These are phyloP conservation scores for Euphrasia arctica DNA, from an alignment of 305 asterid species.

Conservation along the genomic window DNA sequence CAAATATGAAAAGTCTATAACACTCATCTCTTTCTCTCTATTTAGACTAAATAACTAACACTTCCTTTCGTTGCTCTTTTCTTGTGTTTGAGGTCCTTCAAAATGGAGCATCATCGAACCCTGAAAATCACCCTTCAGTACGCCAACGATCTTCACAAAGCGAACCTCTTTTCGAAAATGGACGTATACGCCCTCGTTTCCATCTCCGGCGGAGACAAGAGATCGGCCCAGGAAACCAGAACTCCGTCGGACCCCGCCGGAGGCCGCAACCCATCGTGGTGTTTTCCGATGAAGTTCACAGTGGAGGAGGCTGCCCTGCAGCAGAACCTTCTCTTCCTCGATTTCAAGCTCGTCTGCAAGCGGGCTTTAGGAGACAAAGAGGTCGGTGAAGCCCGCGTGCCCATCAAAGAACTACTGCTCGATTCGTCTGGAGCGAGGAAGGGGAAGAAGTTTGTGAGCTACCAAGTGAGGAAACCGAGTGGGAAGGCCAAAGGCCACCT, in stretches of 20 bases:
- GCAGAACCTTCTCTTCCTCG: slow-evolving; percentile 54
- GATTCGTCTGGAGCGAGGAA: slow-evolving; percentile 31
- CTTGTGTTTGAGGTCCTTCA: too few species aligned
- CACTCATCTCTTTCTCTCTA: not conserved
- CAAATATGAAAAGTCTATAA: not conserved
- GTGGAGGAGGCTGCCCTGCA: slow-evolving; percentile 48
- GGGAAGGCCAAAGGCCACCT: slow-evolving; percentile 76
- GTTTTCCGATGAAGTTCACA: slow-evolving; percentile 51
- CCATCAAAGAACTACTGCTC: slow-evolving; percentile 54
- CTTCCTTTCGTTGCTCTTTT: too few species aligned
- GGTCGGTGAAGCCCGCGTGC: slow-evolving; percentile 62
- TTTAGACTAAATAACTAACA: too few species aligned
- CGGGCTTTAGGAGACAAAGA: slow-evolving; percentile 54
- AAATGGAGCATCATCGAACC: slow-evolving; percentile 44
- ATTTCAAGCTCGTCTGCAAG: slow-evolving; percentile 44
- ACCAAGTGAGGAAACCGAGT: slow-evolving; percentile 68
- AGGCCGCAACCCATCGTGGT: slow-evolving; percentile 57
- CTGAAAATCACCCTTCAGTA: slow-evolving; percentile 53
- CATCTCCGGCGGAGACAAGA: slow-evolving; percentile 43
- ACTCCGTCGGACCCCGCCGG: slow-evolving; percentile 48
- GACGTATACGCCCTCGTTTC: slow-evolving; percentile 56
- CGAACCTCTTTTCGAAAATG: slow-evolving; percentile 62
- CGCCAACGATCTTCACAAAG: slow-evolving; percentile 57
- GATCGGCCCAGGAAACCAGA: slow-evolving; percentile 37
- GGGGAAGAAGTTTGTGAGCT: slow-evolving; percentile 45